Base-by-base conservation (phyloP, 352 stramenopile species). In the Phytopythium helicoides region DNA sequence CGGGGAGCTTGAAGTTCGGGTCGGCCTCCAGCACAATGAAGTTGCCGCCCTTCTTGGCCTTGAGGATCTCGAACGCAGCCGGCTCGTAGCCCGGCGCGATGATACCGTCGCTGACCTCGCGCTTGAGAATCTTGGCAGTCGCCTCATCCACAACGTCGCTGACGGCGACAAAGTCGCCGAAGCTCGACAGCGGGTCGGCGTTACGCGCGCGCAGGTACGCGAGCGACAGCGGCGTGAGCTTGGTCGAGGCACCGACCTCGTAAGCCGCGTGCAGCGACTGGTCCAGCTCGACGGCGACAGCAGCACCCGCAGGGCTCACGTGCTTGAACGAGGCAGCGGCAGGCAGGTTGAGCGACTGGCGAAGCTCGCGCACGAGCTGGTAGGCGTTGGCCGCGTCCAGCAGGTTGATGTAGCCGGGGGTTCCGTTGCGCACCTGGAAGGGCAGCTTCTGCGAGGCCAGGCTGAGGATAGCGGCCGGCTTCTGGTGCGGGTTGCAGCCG, bases 331-430 rank as follows among this genome's bases (percentile, higher is more conserved):
- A 99, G 33, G 97, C 92, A 3, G 97, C 97, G 19, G 96, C 93
- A 6, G 91, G 76, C 40, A 99, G 78, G 26, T 94, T 89, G 36
- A 98, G 94, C 37, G 96, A 97, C 53, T 97, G 48, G 54, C 92
- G 87, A 33, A 99, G 79, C 79, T 99, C 97, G 52, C 89, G 79
- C 44, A 99, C 97, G 19, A 99, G 87, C 69, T 99, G 97, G 85
- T 97, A 99, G n/a, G 96, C 96, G 82, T 99, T 99, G 46, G 91
- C 90, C 26, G 97, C 97, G 69, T 99, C 97, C 39, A 99, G 77
- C 37, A 99, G 76, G 77, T 99, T 99, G 68, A 99, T 99, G 85
- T 99, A 99, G 19, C 97, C 97, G 6, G 96, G 96, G n/a, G 86
- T 95, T 42, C 95, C 88, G 67, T 96, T 96, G 39, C 93, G 72